Base-by-base conservation (phyloP, 2,329 filamentous ascomycete genomes). In the Oidium heveae region DNA sequence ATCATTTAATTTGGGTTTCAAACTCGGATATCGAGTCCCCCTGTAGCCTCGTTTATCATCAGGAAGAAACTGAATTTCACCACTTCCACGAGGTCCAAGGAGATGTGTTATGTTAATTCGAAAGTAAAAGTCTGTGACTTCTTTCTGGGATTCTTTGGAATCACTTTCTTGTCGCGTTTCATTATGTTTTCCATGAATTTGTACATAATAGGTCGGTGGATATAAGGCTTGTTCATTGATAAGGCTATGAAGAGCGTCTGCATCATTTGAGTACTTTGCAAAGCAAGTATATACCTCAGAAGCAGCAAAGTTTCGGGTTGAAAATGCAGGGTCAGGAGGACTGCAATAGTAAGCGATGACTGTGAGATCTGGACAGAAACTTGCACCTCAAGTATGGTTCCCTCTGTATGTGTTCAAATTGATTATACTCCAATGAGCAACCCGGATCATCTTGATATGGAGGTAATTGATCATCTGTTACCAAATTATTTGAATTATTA, bases 41-140 rank as follows among this genome's bases (percentile, higher is more conserved):
- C 83, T 79, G 55, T 74, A 72, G 10, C 74, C 74, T 58, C 77
- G 75, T 59, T 81, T 75, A 54, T 71, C 68, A 61, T 80, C 76
- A 52, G 75, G 70, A 0, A 75, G 75, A 0, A 74, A 73, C 10
- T 67, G 66, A n/a, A 79, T 58, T 28, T 66, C 58, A 12, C 65
- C 72, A 69, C 54, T 53, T 22, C 63, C 61, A 18, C 70, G 68
- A 57, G 75, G 64, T 61, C 72, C 74, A 15, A 82, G 69, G 41
- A 77, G 72, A 4, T 75, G 71, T 1, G 76, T 78, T 58, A 82
- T 66, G 55, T 80, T 76, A 57, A 81, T 65, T 20, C 66, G 66
- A 55, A 82, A 65, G 61, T 76, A 72, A 60, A 82, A 82, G 63
- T 82, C 79, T 22, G 71, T 71, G 7, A 78, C 65, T 34, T 61